Evolutionary conservation across 2,329 filamentous ascomycete genomes (phyloP).

Genomic region (Aspergillus sp.): DNA sequence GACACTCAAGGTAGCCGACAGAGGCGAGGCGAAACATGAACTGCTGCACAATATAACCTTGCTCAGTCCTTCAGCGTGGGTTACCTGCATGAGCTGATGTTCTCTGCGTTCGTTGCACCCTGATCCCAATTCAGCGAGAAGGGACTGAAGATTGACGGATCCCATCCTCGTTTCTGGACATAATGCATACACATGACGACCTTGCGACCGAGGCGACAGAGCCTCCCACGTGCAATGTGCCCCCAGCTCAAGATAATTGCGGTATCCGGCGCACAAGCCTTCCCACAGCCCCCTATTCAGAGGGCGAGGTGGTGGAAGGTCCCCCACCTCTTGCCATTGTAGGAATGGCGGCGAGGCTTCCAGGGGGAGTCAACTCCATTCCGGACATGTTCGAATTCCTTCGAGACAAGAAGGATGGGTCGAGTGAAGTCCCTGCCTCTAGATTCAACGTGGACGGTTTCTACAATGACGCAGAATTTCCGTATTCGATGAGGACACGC

Average conservation of each 20-base stretch:
- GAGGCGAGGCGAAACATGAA: too few relatives aligned
- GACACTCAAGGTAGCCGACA: too few relatives aligned
- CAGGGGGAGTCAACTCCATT: constrained; percentile 17
- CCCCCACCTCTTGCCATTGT: constrained; percentile 16
- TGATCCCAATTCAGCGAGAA: too few relatives aligned
- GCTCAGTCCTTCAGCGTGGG: too few relatives aligned
- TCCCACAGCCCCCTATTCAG: too few relatives aligned
- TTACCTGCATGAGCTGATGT: too few relatives aligned
- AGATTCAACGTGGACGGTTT: constrained; percentile 31
- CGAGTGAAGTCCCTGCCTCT: constrained; percentile 24
- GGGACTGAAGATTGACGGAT: not conserved
- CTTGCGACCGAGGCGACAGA: not conserved
- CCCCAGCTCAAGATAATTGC: not conserved
- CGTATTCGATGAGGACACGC: constrained; percentile 9
- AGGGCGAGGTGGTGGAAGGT: too few relatives aligned
- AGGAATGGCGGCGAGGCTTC: constrained; percentile 26
- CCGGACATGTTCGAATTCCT: constrained; percentile 16
- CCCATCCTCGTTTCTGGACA: not conserved
- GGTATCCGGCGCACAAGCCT: too few relatives aligned
- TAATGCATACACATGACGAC: not conserved
- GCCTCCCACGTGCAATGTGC: not conserved
- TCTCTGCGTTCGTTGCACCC: too few relatives aligned
- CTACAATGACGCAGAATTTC: constrained; percentile 13
- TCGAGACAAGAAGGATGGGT: constrained; percentile 20
- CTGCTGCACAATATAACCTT: too few relatives aligned